A percentile compares a stretch with the other conserved stretches of the same genome.
Conservation (phyloP, 2,329 filamentous ascomycete genomes). For the Fusarium armeniacum region DNA sequence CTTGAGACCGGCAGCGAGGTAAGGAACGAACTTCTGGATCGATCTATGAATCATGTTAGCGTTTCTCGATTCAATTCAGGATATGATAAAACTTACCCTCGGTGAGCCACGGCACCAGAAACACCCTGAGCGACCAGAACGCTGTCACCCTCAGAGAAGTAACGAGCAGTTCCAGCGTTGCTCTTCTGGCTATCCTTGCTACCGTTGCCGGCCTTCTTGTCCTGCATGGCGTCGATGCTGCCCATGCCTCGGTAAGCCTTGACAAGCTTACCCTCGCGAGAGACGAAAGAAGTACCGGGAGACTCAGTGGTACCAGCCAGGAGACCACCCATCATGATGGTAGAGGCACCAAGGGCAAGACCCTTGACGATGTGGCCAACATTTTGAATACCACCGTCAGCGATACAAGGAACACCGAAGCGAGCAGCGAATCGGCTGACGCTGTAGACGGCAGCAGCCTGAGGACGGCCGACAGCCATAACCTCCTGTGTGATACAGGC, state of each 20-base stretch:
- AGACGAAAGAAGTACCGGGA: conserved; percentile 96
- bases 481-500: conserved; percentile 99
- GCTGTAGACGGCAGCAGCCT: conserved; percentile 92
- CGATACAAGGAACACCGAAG: conserved; percentile 98
- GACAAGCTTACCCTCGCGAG: conserved; percentile 95
- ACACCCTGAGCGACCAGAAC: conserved; percentile 97
- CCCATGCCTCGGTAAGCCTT: conserved; percentile 99
- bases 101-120: conserved; percentile 84
- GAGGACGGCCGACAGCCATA: conserved; percentile 97
- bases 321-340: conserved; percentile 99
- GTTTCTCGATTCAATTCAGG: conserved; percentile 2
- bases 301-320: conserved; percentile 98
- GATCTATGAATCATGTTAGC: conserved; percentile 67
- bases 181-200: conserved; percentile 80
- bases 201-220: conserved; percentile 90
- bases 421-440: conserved; percentile 90
- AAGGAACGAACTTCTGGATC: conserved; percentile 94
- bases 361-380: conserved; percentile 99
- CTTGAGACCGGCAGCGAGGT: conserved; percentile 94
- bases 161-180: conserved; percentile 96
- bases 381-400: conserved; percentile 97
- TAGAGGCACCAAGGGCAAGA: conserved; percentile 91
- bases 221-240: conserved; percentile 98
- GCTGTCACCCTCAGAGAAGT: conserved; percentile 97
- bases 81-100: conserved; percentile 64